These are phyloP conservation scores for Flagelloscypha sp. DNA, from an alignment of 768 basidiomycete species.

Conservation along the genomic window DNA sequence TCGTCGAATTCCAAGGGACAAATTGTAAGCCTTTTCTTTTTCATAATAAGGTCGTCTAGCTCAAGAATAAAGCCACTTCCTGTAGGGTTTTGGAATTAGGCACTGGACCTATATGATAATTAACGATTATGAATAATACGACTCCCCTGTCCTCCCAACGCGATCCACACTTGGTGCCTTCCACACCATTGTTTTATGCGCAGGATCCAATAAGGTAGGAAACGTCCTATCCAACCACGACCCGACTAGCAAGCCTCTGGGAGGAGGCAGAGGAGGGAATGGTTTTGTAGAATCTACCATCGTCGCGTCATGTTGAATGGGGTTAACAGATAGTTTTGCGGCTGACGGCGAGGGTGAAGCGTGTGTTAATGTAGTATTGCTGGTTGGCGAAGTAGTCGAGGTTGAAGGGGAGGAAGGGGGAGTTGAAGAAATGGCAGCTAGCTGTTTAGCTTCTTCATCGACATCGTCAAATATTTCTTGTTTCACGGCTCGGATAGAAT, in stretches of 20 bases:
- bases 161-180: constrained; percentile 65
- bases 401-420: constrained; percentile 1
- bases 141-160: constrained; percentile 41
- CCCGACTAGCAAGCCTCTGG: constrained; percentile 38
- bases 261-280: constrained; percentile 4
- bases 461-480: constrained; percentile 89
- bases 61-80: no score
- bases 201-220: constrained; percentile 50
- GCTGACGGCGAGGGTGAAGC: not conserved
- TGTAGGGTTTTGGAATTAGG: no score
- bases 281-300: constrained; percentile 2
- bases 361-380: constrained; percentile 2
- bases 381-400: constrained; percentile 4
- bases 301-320: no score
- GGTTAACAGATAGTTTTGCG: not conserved
- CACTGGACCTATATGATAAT: no score
- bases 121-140: no score
- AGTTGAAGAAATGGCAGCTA: constrained; percentile 17
- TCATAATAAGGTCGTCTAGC: no score
- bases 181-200: constrained; percentile 58
- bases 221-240: constrained; percentile 35
- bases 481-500: constrained; percentile 89
- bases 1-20: no score
- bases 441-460: constrained; percentile 64
- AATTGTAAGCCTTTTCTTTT: no score